Evolutionary conservation across 2,329 filamentous ascomycete species (phyloP).

Genomic region (Diaporthe sp.): DNA sequence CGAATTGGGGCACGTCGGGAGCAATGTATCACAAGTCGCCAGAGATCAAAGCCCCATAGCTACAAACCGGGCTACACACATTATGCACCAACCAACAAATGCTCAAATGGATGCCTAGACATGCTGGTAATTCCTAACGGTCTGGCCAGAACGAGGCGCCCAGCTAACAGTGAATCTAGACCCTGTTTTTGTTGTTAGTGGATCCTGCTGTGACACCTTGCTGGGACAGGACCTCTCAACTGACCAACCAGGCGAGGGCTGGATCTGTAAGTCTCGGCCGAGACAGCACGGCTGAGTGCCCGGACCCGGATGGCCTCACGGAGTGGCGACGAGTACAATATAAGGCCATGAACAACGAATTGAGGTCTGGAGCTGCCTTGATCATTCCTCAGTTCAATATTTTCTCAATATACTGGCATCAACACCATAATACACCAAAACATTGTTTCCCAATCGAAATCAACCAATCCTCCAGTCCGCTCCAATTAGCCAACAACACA

Average conservation of each 20-base stretch:
- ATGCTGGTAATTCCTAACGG: not conserved
- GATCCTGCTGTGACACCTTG: not conserved
- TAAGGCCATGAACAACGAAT: not conserved
- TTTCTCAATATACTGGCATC: rapidly evolving
- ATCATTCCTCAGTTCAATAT: not conserved
- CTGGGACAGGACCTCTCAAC: not conserved
- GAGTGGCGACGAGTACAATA: not conserved
- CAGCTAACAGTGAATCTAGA: not conserved
- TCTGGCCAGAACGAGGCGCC: constrained; percentile 4
- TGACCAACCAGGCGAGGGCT: not conserved
- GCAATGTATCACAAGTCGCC: not conserved
- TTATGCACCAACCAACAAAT: not conserved
- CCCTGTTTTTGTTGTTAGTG: not conserved
- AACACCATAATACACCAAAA: too few relatives aligned
- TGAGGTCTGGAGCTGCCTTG: not conserved
- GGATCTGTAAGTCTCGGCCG: constrained; percentile 20
- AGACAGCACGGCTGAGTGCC: not conserved
- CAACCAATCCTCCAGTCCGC: not conserved
- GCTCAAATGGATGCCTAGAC: constrained; percentile 1
- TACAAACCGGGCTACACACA: not conserved
- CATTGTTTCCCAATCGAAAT: rapidly evolving
- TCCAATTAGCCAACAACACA: not conserved
- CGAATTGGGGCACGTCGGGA: too few relatives aligned
- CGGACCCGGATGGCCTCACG: not conserved
- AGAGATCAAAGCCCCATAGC: not conserved